A percentile compares a stretch with the other conserved stretches of the same genome.
These are phyloP conservation scores for Annulohypoxylon stygium DNA, from an alignment of 495 filamentous ascomycete genomes.

Conservation along the genomic window DNA sequence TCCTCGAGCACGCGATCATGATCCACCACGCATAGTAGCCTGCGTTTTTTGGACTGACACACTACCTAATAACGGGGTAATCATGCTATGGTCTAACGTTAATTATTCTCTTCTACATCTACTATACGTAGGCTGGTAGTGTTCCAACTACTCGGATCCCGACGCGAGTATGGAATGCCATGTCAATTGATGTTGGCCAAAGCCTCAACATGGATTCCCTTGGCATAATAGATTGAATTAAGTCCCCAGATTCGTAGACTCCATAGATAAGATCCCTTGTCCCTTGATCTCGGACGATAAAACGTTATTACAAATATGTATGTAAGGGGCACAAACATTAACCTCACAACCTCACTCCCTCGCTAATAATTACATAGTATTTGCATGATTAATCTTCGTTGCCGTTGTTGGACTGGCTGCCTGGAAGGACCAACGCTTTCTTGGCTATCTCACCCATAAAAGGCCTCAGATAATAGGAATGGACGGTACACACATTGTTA, in stretches of 20 bases:
- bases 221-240: slow-evolving; percentile 25
- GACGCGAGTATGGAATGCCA: neutral
- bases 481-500: neutral
- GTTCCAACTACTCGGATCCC: neutral
- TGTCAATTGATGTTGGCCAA: neutral
- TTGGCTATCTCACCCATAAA: neutral
- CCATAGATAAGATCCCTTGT: slow-evolving; percentile 19
- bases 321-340: neutral
- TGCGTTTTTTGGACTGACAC: neutral
- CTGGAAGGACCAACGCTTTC: neutral
- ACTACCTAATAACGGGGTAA: slow-evolving; percentile 1
- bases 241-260: slow-evolving; percentile 19
- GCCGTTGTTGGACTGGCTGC: neutral
- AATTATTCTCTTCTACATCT: neutral
- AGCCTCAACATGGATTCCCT: neutral
- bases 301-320: slow-evolving; percentile 9
- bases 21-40: neutral
- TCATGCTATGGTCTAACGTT: slow-evolving; percentile 24
- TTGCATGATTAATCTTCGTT: neutral
- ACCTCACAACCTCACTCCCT: neutral
- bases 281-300: slow-evolving; percentile 1
- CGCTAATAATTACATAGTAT: neutral
- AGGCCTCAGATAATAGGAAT: neutral
- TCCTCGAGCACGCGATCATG: slow-evolving; percentile 35
- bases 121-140: neutral